Conservation (phyloP, 805 yeast genomes). For the Wickerhamiella brachini region DNA sequence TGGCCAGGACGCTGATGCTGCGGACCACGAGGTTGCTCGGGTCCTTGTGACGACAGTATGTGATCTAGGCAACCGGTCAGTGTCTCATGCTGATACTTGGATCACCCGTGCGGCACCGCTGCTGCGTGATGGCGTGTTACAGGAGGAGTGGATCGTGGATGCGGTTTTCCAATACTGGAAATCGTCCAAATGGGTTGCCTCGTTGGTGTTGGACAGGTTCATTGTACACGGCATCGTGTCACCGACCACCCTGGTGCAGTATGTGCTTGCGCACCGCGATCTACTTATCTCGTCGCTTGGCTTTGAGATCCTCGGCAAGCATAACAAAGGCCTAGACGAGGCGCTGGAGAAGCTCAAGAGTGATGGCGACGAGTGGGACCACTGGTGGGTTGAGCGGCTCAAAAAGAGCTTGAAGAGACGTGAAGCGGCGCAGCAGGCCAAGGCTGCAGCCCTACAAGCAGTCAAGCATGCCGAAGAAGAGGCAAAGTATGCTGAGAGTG, state of each 20-base stretch:
- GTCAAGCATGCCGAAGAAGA: neutral
- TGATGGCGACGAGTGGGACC: slow-evolving; percentile 8
- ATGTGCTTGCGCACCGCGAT: slow-evolving; percentile 26
- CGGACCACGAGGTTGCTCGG: slow-evolving; percentile 38
- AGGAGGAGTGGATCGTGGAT: slow-evolving; percentile 33
- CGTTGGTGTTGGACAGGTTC: slow-evolving; percentile 41
- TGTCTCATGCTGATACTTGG: slow-evolving; percentile 58
- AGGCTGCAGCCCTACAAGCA: neutral
- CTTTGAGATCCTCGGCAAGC: slow-evolving; percentile 17
- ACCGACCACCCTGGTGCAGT: slow-evolving; percentile 30
- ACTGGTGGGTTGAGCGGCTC: slow-evolving; percentile 16
- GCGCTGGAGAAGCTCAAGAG: slow-evolving; percentile 5
- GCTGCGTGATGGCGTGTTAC: slow-evolving; percentile 20
- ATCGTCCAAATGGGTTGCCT: slow-evolving; percentile 50
- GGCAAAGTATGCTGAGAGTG: neutral
- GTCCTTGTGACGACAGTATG: slow-evolving; percentile 59
- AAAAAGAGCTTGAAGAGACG: slow-evolving; percentile 9
- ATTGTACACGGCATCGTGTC: slow-evolving; percentile 33
- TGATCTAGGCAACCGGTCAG: slow-evolving; percentile 75
- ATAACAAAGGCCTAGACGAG: slow-evolving; percentile 3
- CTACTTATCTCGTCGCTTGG: slow-evolving; percentile 18
- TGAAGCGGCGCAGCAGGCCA: neutral
- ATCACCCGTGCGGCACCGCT: slow-evolving; percentile 30
- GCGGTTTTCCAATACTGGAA: slow-evolving; percentile 54
- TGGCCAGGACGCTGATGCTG: slow-evolving; percentile 25